Evolutionary conservation across 345 rosid genomes (phyloP), one percentile per base, ranked within the genome.

Genomic region (Brassica incana): DNA sequence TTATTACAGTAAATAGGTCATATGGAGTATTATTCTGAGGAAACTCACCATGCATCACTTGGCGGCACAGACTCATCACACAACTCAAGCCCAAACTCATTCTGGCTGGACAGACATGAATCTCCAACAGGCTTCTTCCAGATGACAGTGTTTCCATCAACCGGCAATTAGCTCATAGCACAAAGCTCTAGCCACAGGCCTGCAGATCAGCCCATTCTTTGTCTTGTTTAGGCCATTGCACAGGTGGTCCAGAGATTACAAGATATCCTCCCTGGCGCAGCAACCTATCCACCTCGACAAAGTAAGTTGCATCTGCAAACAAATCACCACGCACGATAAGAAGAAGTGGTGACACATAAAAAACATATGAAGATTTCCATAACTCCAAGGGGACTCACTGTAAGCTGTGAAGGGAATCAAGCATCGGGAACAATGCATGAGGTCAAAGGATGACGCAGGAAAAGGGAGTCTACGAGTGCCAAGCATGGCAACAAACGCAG

Each of bases 161-260:
- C 95, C 95, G 2, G 87, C 92, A 82, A 90, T 93, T 79, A 91
- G 81, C 83, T 93, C 95, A 69, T 96, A 93, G 77, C 98, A 93
- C 84, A 93, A 82, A 70, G 90, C 85, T 80, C 94, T 88, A 73
- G 98, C 98, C 76, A 88, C 98, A 40, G 89, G 89, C 92, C 82
- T 93, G 98, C 84, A 93, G 99, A 82, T 93, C 95, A 84, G 97
- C 92, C 97, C 99, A 93, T 79, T 96, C 97, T 84, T 92, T 96
- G 79, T 93, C 98, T 81, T 90, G 98, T 83, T 93, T 96, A 76
- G 97, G 87, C 99, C 97, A 96, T 83, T 89, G 97, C 14, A 93
- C 98, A 45, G 99, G 99, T 71, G 99, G 99, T 8, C 99, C 99
- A 75, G 99, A 96, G 78, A 93, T 93, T 78, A 96, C 94, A 66